phyloP scores from a whole-genome alignment of 345 rosid genomes.

The Excoecaria agallocha region DNA sequence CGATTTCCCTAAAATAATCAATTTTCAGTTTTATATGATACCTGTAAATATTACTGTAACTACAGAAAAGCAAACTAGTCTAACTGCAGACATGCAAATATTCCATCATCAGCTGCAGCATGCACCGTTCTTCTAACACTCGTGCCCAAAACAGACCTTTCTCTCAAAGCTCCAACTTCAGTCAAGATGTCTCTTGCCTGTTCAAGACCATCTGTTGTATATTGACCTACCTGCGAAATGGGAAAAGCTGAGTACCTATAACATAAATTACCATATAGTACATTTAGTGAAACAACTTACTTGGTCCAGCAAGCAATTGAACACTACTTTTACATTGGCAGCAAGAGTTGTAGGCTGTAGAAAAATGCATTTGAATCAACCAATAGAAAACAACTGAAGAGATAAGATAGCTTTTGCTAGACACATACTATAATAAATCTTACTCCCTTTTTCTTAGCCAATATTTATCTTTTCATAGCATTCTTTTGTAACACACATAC shows the following conservation, averaged over 20 bases:
- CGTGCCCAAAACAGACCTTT: constrained; percentile 88
- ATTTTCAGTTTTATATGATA: not conserved
- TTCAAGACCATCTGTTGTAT: constrained; percentile 97
- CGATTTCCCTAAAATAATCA: too few relatives aligned
- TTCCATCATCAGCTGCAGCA: constrained; percentile 82
- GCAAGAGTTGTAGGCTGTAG: constrained; percentile 82
- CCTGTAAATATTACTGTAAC: not conserved
- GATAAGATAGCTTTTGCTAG: not conserved
- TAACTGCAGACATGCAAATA: constrained; percentile 9
- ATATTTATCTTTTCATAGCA: too few relatives aligned
- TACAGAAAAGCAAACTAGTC: not conserved
- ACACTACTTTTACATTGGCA: constrained; percentile 74
- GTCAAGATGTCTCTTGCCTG: constrained; percentile 86
- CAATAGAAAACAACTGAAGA: constrained; percentile 6
- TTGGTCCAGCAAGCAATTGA: constrained; percentile 87
- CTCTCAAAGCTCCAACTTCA: constrained; percentile 94
- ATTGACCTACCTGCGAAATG: constrained; percentile 60
- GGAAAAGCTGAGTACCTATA: constrained; percentile 14
- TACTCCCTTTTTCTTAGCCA: too few relatives aligned
- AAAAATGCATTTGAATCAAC: constrained; percentile 20
- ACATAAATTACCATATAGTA: constrained; percentile 14
- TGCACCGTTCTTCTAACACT: constrained; percentile 87
- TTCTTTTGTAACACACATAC: too few relatives aligned
- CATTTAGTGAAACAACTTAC: constrained; percentile 43
- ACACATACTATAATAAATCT: too few relatives aligned